Evolutionary conservation across 2,329 filamentous ascomycete species (phyloP).

Genomic region (Macrophomina pseudophaseolina): DNA sequence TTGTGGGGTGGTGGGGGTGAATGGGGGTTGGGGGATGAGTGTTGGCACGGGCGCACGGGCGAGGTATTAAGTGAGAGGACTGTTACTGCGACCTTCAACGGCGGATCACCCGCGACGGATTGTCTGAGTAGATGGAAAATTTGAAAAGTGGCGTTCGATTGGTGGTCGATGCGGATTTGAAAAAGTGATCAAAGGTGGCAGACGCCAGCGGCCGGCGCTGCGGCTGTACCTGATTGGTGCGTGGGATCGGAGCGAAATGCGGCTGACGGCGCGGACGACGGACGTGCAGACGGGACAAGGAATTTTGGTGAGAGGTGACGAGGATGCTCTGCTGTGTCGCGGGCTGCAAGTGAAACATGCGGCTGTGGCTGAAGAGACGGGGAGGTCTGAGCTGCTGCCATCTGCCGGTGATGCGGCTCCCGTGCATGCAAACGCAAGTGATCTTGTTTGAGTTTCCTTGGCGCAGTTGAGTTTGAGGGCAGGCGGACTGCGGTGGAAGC

Average conservation of each 20-base stretch:
- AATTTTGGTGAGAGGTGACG: background rate
- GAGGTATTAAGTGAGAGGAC: too few relatives aligned
- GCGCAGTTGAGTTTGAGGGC: background rate
- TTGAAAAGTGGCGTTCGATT: background rate
- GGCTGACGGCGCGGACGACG: background rate
- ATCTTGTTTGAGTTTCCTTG: background rate
- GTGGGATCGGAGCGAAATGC: background rate
- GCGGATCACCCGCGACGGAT: background rate
- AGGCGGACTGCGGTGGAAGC: too few relatives aligned
- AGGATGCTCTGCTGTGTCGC: background rate
- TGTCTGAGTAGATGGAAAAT: background rate
- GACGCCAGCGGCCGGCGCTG: background rate
- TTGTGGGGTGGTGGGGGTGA: background rate
- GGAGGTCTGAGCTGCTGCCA: background rate
- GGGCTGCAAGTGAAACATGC: too few relatives aligned
- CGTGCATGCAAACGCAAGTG: background rate
- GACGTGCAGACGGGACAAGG: background rate
- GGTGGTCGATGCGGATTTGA: background rate
- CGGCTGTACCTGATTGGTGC: constrained; percentile 1
- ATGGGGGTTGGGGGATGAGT: background rate
- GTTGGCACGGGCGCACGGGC: too few relatives aligned
- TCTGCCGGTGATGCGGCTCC: background rate
- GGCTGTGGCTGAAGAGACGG: background rate
- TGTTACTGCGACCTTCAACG: too few relatives aligned
- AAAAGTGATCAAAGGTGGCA: background rate